phyloP scores from a whole-genome alignment of 768 basidiomycete genomes.

The Pleurotus djamor region DNA sequence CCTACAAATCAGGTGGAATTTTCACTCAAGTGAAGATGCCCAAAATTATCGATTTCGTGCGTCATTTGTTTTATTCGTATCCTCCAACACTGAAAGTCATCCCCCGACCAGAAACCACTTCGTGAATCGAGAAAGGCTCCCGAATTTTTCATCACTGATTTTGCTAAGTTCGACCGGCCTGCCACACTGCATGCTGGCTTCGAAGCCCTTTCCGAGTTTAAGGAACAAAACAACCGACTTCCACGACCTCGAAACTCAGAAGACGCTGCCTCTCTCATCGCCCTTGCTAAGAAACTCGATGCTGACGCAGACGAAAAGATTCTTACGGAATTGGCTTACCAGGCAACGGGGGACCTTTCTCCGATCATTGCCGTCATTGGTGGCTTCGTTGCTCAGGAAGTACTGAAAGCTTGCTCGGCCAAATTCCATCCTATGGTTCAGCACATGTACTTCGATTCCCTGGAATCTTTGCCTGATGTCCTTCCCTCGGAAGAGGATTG shows the following conservation, averaged over 20 bases:
- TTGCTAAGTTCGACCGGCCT: slow-evolving; percentile 95
- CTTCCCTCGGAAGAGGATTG: slow-evolving; percentile 83
- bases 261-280: slow-evolving; percentile 74
- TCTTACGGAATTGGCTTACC: slow-evolving; percentile 83
- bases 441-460: slow-evolving; percentile 94
- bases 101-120: slow-evolving; percentile 88
- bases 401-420: slow-evolving; percentile 93
- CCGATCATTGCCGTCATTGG: slow-evolving; percentile 93
- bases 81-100: slow-evolving; percentile 58
- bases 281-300: slow-evolving; percentile 77
- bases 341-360: slow-evolving; percentile 87
- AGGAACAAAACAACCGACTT: slow-evolving; percentile 56
- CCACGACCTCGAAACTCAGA: slow-evolving; percentile 81
- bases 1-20: slow-evolving; percentile 86
- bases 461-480: slow-evolving; percentile 83
- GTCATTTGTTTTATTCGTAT: slow-evolving; percentile 25
- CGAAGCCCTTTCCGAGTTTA: slow-evolving; percentile 87
- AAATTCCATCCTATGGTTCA: slow-evolving; percentile 98
- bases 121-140: slow-evolving; percentile 80
- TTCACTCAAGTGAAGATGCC: slow-evolving; percentile 99
- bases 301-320: slow-evolving; percentile 78
- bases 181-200: slow-evolving; percentile 90
- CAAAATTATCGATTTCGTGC: slow-evolving; percentile 89
- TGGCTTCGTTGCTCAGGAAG: slow-evolving; percentile 97
- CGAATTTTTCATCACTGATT: slow-evolving; percentile 93